Evolutionary conservation across 2,329 filamentous ascomycete species (phyloP).

Genomic region (Verticillium zaregamsianum): DNA sequence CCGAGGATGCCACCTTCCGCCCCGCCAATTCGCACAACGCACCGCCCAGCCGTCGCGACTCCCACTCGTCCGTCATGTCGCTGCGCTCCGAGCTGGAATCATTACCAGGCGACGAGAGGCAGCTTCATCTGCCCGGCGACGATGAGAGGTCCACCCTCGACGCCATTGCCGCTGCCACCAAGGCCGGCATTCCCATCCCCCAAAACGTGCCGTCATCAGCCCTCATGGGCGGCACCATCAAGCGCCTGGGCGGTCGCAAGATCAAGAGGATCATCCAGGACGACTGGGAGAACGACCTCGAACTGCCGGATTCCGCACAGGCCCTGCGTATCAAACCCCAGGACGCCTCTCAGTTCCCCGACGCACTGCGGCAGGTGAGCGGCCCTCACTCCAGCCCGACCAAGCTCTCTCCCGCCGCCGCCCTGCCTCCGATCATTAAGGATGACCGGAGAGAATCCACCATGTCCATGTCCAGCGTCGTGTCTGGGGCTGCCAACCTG

Average conservation of each 20-base stretch:
- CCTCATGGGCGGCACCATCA: conserved; percentile 87
- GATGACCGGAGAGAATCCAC: conserved; percentile 24
- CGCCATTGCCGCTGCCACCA: conserved; percentile 82
- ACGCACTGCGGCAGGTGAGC: conserved; percentile 64
- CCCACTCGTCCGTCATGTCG: conserved; percentile 76
- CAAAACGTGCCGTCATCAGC: conserved; percentile 83
- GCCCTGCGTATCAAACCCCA: conserved; percentile 62
- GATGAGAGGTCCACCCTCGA: conserved; percentile 80
- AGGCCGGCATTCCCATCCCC: conserved; percentile 88
- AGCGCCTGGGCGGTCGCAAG: conserved; percentile 74
- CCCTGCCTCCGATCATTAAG: conserved; percentile 22
- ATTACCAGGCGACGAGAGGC: conserved; percentile 75
- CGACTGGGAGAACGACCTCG: conserved; percentile 78
- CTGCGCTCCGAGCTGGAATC: conserved; percentile 80
- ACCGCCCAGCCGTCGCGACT: conserved; percentile 60
- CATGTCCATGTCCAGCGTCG: conserved; percentile 25
- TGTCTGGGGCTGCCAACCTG: conserved; percentile 49
- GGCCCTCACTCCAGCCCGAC: conserved; percentile 49
- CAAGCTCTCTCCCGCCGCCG: conserved; percentile 25
- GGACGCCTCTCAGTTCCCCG: conserved; percentile 60
- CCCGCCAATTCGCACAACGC: conserved; percentile 38
- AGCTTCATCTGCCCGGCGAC: conserved; percentile 78
- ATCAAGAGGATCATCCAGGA: conserved; percentile 70
- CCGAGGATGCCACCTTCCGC: conserved; percentile 59
- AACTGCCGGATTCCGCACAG: conserved; percentile 57